Conservation (phyloP, 2,329 filamentous ascomycete species). For the Ophiosphaerella herpotricha region DNA sequence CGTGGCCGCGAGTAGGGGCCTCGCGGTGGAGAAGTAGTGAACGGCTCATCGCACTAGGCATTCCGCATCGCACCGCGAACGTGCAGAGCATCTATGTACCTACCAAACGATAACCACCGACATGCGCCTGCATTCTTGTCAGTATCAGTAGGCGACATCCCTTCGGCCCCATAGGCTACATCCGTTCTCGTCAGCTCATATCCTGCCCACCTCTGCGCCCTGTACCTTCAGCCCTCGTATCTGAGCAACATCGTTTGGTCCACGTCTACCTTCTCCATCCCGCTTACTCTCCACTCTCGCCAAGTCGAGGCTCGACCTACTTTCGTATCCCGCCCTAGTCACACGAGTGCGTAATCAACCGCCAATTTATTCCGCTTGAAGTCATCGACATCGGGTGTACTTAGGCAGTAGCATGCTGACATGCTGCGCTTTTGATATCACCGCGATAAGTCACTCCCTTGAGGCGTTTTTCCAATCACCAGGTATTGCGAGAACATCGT, state of each 20-base stretch:
- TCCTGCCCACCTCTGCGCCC: background rate
- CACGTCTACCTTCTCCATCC: background rate
- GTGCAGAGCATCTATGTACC: background rate
- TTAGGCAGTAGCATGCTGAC: slow-evolving; percentile 17
- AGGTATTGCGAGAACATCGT: slow-evolving; percentile 17
- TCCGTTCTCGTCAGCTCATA: too few species aligned
- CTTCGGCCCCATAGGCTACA: too few species aligned
- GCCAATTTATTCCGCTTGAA: slow-evolving; percentile 36
- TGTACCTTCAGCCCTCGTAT: slow-evolving; percentile 1
- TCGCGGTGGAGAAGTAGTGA: background rate
- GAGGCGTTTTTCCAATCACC: slow-evolving; percentile 11
- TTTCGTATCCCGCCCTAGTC: slow-evolving; percentile 20
- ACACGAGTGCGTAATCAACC: slow-evolving; percentile 39
- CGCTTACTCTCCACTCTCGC: slow-evolving; percentile 10
- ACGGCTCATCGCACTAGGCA: background rate
- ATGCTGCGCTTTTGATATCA: slow-evolving; percentile 31
- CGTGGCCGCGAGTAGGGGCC: too few species aligned
- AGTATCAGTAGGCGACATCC: background rate
- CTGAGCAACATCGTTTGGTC: background rate
- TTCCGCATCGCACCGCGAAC: background rate
- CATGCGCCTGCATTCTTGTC: slow-evolving; percentile 1
- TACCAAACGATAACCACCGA: background rate
- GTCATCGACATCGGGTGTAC: slow-evolving; percentile 25
- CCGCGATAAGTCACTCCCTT: slow-evolving; percentile 13
- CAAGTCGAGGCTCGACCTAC: slow-evolving; percentile 18